Base-by-base conservation (phyloP, 805 yeast genomes). In the Metahyphopichia silvanorum region DNA sequence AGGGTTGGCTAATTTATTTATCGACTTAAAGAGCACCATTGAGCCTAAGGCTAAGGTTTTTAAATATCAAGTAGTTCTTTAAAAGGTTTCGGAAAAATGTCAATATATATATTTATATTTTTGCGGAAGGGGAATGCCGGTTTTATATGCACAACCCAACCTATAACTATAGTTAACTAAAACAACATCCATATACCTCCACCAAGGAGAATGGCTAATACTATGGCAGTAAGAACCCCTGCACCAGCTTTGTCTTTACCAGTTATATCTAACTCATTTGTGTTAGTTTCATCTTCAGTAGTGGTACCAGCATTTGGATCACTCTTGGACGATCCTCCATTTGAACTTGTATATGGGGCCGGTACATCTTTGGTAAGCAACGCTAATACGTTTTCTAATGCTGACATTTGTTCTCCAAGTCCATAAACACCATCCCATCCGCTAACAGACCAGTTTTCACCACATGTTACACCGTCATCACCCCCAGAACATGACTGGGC, bases 231-330 rank as follows among this genome's bases (percentile, higher is more conserved):
- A 29, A 86, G 56, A 13, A 88, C 67, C 24, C 94, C 96, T 2
- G 97, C 96, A 34, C 98, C 98, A 1, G 87, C 96, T 48, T 73
- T 77, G 49, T 87, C 96, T 38, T 75, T 77, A 0, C 65, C 55
- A 1, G 77, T 64, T 26, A 88, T 76, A 1, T 55, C 60, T 29
- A 81, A 55, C 27, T 50, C 53, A 44, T 75, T 70, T 25, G 38
- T 34, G 37, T 71, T 70, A 20, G 63, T 55, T 5, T 63, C 42
- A 12, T 69, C 60, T 21, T 44, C 57, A 2, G 73, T 44, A 39
- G 59, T 51, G 6, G 43, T 36, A 7, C 69, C 69, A 3, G 70
- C 70, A 11, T 57, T 55, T 3, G 55, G 53, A 35, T 64, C 49
- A 21, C 62, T 59, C 14, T 50, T 31, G 27, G 66, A 58, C 12